Base-by-base conservation (phyloP, 2,329 filamentous ascomycete genomes). In the Saccharata proteae region DNA sequence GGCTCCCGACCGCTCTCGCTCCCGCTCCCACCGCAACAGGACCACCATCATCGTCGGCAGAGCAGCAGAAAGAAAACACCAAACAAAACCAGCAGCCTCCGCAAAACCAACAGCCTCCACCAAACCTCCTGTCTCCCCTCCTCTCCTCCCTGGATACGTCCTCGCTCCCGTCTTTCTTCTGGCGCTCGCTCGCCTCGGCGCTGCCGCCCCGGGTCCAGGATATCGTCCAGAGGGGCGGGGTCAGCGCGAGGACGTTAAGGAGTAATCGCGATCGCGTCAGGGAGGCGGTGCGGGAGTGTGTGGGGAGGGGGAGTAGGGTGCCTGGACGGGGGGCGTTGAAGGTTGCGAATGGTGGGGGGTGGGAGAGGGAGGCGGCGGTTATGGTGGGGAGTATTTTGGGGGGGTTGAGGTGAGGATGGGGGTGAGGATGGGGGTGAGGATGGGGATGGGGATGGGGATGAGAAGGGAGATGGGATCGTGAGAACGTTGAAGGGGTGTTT, bases 311-410 rank as follows among this genome's bases (percentile, higher is more conserved):
- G n/a, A n/a, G n/a, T n/a, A n/a, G n/a, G n/a, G n/a, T n/a, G n/a
- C n/a, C 48, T 73, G 26, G 53, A 41, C 37, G 62, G 51, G 42
- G 27, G 52, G 54, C 19, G n/a, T n/a, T n/a, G n/a, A 56, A 65
- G 24, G 48, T 59, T n/a, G 58, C 59, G 9, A 60, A 60, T 40
- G 58, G 54, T 39, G 64, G 61, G 5, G 69, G 63, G 34, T 94
- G 84, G 83, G 88, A 94, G 47, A 71, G 88, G 22, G 90, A 96
- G 58, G 79, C 86, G 28, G 85, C 86, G 2, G 86, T 96, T 28
- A 94, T 96, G 88, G 80, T 93, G 24, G 79, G 81, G 31, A 82
- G 82, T 45, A 74, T 94, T 5, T 66, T 85, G 29, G 67, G 69
- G n/a, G 52, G 58, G n/a, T 40, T 72, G 31, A 43, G 47, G 14